phyloP scores from a whole-genome alignment of 2,329 filamentous ascomycete species.

The Diaporthe sp. region DNA sequence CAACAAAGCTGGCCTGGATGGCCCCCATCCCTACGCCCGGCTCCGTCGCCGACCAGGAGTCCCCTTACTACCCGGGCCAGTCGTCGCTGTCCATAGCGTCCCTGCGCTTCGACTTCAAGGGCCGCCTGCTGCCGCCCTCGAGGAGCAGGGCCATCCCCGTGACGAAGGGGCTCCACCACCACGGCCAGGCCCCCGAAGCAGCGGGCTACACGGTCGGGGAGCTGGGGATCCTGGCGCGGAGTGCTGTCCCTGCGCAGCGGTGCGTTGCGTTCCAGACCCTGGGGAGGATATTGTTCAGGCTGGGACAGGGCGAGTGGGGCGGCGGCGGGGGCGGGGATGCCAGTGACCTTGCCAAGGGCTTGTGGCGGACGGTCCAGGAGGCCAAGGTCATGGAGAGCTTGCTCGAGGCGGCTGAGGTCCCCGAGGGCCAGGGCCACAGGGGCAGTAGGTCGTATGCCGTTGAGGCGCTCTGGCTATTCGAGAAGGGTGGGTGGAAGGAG shows the following conservation, averaged over 20 bases:
- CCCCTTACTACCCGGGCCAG: conserved; percentile 84
- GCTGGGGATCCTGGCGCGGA: conserved; percentile 82
- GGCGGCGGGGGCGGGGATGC: conserved; percentile 73
- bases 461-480: conserved; percentile 88
- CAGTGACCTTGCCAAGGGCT: conserved; percentile 74
- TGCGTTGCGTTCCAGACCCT: conserved; percentile 94
- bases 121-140: conserved; percentile 81
- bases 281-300: conserved; percentile 83
- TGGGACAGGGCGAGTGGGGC: conserved; percentile 80
- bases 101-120: conserved; percentile 90
- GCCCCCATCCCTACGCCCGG: conserved; percentile 71
- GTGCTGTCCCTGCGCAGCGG: conserved; percentile 84
- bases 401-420: conserved; percentile 76
- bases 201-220: conserved; percentile 95
- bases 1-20: conserved; percentile 88
- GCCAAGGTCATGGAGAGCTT: conserved; percentile 82
- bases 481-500: conserved; percentile 77
- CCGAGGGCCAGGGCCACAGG: conserved; percentile 75
- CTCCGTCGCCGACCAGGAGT: conserved; percentile 71
- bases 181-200: conserved; percentile 90
- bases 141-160: conserved; percentile 79
- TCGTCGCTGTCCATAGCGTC: conserved; percentile 77
- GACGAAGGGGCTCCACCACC: conserved; percentile 88
- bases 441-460: conserved; percentile 87
- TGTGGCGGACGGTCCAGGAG: conserved; percentile 85